Evolutionary conservation across 1,284 basidiomycete species (phyloP), one percentile per base, ranked within the genome.

Genomic region (Takashimella koratensis): DNA sequence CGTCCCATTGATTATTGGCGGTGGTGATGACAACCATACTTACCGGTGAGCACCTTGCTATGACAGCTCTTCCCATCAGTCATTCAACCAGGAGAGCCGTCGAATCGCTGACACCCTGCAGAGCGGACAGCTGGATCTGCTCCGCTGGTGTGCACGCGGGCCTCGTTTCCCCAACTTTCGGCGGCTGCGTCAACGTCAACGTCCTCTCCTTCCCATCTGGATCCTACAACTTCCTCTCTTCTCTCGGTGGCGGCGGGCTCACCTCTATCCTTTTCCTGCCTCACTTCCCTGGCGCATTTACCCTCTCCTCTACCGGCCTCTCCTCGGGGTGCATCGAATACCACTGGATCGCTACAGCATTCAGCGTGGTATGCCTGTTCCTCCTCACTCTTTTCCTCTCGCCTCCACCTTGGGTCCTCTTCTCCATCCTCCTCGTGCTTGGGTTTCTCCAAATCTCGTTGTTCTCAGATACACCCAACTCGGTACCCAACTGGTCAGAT

Each of bases 101-200:
- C 24, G 5, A 11, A n/a, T 6, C 20, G 36, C 21, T 48, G 45
- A 47, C 25, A 24, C 44, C 20, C n/a, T n/a, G n/a, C 50, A 70
- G 71, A 0, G 73, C 70, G 43, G 73, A 75, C 54, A 69, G 66
- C 3, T 75, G 73, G 73, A 45, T 72, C 4, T 75, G 73, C 52
- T 56, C 73, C 4, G 54, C 73, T 1, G 73, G 63, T 3, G 58
- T 73, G 3, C 71, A 73, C 30, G 56, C 68, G 1, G 57, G 57
- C 2, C 24, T 62, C 36, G 62, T 73, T 30, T 63, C 63, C 5
- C 51, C 62, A 0, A 57, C 55, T 2, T 55, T 64, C 2, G 73
- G 73, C 8, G 73, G 73, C 2, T 71, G 67, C 45, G 51, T 75
- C 12, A 47, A 52, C 4, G 50, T 71, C 44, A 51, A 59, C 8